phyloP scores from a whole-genome alignment of 768 basidiomycete genomes.

The Asterophora parasitica region DNA sequence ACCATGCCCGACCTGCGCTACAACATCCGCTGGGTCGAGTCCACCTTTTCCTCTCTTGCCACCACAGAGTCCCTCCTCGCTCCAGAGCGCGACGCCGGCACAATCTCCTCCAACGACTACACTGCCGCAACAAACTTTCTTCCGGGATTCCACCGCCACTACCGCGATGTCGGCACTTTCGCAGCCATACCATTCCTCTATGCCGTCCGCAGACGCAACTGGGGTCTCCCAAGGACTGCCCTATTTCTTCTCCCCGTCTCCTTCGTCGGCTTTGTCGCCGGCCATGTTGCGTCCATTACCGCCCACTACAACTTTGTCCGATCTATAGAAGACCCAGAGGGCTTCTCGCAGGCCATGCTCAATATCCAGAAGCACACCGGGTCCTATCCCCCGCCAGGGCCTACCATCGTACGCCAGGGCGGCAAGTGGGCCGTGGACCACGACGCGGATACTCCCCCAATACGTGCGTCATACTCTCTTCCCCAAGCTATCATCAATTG shows the following conservation, averaged over 20 bases:
- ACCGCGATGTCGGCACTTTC: slow-evolving; percentile 21
- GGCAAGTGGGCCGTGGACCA: slow-evolving; percentile 13
- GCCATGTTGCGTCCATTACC: slow-evolving; percentile 22
- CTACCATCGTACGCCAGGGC: slow-evolving; percentile 25
- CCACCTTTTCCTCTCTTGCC: slow-evolving; percentile 40
- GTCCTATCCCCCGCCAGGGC: slow-evolving; percentile 18
- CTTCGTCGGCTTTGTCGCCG: slow-evolving; percentile 27
- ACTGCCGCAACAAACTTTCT: slow-evolving; percentile 50
- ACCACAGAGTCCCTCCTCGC: slow-evolving; percentile 42
- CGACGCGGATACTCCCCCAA: slow-evolving; percentile 8
- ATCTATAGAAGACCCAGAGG: slow-evolving; percentile 34
- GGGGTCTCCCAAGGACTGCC: slow-evolving; percentile 17
- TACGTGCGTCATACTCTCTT: not conserved
- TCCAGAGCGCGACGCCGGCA: slow-evolving; percentile 49
- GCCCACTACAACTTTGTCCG: slow-evolving; percentile 34
- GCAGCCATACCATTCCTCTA: slow-evolving; percentile 13
- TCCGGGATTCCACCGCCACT: slow-evolving; percentile 38
- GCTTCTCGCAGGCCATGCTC: slow-evolving; percentile 35
- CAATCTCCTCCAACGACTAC: slow-evolving; percentile 50
- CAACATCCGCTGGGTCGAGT: slow-evolving; percentile 32
- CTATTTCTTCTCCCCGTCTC: slow-evolving; percentile 17
- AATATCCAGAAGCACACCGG: slow-evolving; percentile 44
- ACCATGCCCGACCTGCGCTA: slow-evolving; percentile 21
- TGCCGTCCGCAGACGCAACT: slow-evolving; percentile 21
- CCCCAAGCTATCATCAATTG: not conserved